Percentiles rank a stretch among this genome's conserved stretches.
Evolutionary conservation across 2,329 filamentous ascomycete genomes (phyloP).

Genomic region (Fusarium sp.): DNA sequence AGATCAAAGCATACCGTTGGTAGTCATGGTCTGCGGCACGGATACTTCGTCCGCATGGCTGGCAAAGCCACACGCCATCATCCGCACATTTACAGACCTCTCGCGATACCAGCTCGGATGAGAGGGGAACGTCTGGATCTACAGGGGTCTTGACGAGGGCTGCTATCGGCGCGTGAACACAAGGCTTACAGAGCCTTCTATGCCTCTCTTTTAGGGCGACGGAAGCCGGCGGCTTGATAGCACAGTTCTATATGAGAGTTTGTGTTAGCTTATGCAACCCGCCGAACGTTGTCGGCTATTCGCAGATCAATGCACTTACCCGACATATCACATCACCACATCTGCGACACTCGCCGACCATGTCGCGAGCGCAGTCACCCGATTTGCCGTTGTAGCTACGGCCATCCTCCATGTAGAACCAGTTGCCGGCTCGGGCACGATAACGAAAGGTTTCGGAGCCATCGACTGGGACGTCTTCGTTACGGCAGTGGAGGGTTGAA

Average conservation of each 20-base stretch:
- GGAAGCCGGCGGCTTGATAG: slow-evolving; percentile 83
- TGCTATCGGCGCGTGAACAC: slow-evolving; percentile 79
- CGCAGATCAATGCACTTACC: slow-evolving; percentile 65
- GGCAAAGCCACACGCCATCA: slow-evolving; percentile 85
- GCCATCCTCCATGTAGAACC: slow-evolving; percentile 72
- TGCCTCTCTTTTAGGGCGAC: slow-evolving; percentile 80
- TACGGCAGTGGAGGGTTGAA: slow-evolving; percentile 84
- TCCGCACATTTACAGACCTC: slow-evolving; percentile 68
- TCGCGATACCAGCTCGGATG: slow-evolving; percentile 70
- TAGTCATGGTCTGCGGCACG: slow-evolving; percentile 73
- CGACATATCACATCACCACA: slow-evolving; percentile 86
- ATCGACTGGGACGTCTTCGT: slow-evolving; percentile 73
- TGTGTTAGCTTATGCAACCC: slow-evolving; percentile 24
- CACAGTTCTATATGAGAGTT: slow-evolving; percentile 80
- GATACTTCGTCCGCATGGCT: slow-evolving; percentile 83
- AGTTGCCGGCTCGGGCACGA: slow-evolving; percentile 69
- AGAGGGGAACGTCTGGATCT: slow-evolving; percentile 63
- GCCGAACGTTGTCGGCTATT: slow-evolving; percentile 7
- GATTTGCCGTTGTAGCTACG: slow-evolving; percentile 75
- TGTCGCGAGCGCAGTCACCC: slow-evolving; percentile 85
- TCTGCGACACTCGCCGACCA: slow-evolving; percentile 86
- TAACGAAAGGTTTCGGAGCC: slow-evolving; percentile 71
- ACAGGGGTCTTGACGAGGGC: slow-evolving; percentile 64
- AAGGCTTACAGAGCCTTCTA: slow-evolving; percentile 84
- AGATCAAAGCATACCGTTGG: slow-evolving; percentile 62